Evolutionary conservation across 2,329 filamentous ascomycete genomes (phyloP).

Genomic region (Cercospora sp.): DNA sequence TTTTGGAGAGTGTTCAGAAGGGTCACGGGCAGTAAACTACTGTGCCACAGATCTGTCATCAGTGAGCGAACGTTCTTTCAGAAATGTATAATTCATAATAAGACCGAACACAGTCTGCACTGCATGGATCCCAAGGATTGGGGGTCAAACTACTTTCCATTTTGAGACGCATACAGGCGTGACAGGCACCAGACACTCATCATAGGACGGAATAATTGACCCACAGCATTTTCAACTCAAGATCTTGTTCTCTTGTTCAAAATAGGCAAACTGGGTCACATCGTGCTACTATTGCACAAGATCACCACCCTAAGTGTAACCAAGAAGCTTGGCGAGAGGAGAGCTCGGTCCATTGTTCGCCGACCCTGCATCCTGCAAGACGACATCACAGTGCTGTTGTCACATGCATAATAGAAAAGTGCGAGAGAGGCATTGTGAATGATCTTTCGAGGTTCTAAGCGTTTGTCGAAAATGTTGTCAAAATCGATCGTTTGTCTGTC

Average conservation of each 20-base stretch:
- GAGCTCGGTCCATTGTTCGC: constrained; percentile 6
- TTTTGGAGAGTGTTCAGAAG: background rate
- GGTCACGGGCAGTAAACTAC: background rate
- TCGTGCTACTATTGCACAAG: background rate
- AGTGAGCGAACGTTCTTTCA: too few relatives aligned
- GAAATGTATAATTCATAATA: too few relatives aligned
- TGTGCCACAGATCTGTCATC: background rate
- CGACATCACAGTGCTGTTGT: background rate
- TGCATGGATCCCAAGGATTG: background rate
- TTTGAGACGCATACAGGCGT: background rate
- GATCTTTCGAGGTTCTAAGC: too few relatives aligned
- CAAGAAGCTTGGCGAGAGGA: constrained; percentile 12
- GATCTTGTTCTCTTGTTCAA: background rate
- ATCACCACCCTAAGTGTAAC: background rate
- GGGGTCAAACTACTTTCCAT: background rate
- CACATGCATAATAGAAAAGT: background rate
- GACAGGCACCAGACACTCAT: background rate
- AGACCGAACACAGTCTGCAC: too few relatives aligned
- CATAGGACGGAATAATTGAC: background rate
- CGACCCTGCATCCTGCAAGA: background rate
- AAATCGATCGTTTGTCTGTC: background rate
- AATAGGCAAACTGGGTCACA: background rate
- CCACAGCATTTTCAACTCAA: background rate
- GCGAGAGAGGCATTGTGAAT: background rate
- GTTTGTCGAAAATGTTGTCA: background rate